phyloP scores from a whole-genome alignment of 768 basidiomycete species.

The Psilocybe cubensis region DNA sequence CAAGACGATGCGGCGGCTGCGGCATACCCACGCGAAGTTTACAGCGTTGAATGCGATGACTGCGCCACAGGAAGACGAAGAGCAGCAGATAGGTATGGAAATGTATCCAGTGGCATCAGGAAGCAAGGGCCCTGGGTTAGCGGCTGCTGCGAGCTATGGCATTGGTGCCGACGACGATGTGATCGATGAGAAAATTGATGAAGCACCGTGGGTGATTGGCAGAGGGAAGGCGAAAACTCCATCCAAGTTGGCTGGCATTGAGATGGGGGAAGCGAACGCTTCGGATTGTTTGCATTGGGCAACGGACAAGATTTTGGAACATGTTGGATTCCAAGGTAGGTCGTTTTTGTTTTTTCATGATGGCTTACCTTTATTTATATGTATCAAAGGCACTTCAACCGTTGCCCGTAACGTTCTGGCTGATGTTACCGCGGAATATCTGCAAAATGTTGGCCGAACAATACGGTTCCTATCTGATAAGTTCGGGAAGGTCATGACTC shows the following conservation, averaged over 20 bases:
- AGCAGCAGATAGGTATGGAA: conserved; percentile 40
- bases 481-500: conserved; percentile 75
- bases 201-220: conserved; percentile 55
- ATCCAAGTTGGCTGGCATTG: conserved; percentile 37
- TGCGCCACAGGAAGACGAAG: conserved; percentile 36
- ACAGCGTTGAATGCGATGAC: conserved; percentile 51
- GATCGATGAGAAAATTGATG: conserved; percentile 56
- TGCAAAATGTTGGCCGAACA: conserved; percentile 85
- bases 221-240: conserved; percentile 30
- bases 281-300: conserved; percentile 73
- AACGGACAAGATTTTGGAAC: conserved; percentile 80
- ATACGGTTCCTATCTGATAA: conserved; percentile 84
- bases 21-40: conserved; percentile 75
- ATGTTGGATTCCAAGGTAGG: conserved; percentile 91
- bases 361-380: not conserved
- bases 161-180: conserved; percentile 36
- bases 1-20: conserved; percentile 70
- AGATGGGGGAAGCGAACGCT: conserved; percentile 64
- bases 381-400: conserved; percentile 70
- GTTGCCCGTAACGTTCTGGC: conserved; percentile 78
- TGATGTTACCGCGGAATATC: conserved; percentile 77
- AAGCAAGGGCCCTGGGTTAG: conserved; percentile 24
- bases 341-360: conserved; percentile 10
- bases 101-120: conserved; percentile 30
- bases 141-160: conserved; percentile 16